Evolutionary conservation across 345 rosid genomes (phyloP), one percentile per base, ranked within the genome.

Genomic region (Heritiera littoralis): DNA sequence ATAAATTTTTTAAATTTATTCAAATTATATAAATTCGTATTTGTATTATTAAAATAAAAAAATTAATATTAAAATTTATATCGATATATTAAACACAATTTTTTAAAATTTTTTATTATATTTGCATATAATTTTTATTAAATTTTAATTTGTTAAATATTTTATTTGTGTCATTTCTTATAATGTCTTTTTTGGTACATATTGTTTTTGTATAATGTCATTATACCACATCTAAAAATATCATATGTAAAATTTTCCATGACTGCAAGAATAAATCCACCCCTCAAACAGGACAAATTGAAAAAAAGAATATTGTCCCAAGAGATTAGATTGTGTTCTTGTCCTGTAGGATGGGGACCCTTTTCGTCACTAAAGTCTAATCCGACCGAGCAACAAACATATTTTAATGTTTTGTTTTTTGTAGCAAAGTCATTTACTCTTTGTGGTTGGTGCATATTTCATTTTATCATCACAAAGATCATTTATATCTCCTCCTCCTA

Each of bases 371-470:
- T 41, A 40, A 35, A 74, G 9, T 70, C 74, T 48, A 48, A 70
- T 49, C 35, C 66, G 38, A 56, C 77, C 77, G 20, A 59, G 67
- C 49, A 74, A 74, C 55, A 23, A 41, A 43, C 77, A 41, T 41
- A 54, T 12, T 74, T 74, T 56, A 72, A 52, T 32, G 76, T 58
- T 74, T 59, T 58, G 38, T 74, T 56, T 60, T 46, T 20, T 17
- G 28, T 74, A 54, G 55, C 43, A 46, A 45, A 2, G 32, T 20
- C 52, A 5, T 48, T 6, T 71, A 10, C 73, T 23, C n/a, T 48
- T 48, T 48, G 48, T 71, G 43, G 60, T 48, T 28, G 56, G 11
- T 6, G 17, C 30, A 7, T 69, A 6, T 69, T 46, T 48, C 73
- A 14, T n/a, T 65, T 65, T 40, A 14, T 17, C 23, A 65, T 65